Conservation (phyloP, 2,329 filamentous ascomycete species). For the Fusarium incarnatum region DNA sequence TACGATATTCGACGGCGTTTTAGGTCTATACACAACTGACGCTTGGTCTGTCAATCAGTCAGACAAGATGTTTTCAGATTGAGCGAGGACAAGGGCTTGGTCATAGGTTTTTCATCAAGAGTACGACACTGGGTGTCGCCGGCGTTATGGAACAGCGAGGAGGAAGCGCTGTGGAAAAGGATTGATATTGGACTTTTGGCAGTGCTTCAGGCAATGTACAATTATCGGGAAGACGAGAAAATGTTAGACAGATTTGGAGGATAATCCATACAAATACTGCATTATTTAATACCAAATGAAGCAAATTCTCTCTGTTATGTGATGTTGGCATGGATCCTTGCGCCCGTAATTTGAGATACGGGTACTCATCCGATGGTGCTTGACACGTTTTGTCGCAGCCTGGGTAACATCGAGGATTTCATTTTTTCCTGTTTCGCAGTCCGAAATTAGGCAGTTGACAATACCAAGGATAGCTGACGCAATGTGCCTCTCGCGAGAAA, state of each 20-base stretch:
- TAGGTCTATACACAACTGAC: conserved; percentile 30
- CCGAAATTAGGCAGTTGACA: conserved; percentile 10
- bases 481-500: conserved; percentile 25
- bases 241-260: conserved; percentile 27
- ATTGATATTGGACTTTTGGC: conserved; percentile 20
- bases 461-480: conserved; percentile 17
- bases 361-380: conserved; percentile 1
- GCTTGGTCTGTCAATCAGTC: conserved; percentile 14
- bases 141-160: conserved; percentile 46
- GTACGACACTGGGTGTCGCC: conserved; percentile 45
- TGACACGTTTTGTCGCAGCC: conserved; percentile 26
- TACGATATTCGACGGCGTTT: conserved; percentile 32
- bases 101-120: conserved; percentile 12
- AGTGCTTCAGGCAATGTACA: conserved; percentile 26
- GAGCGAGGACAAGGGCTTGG: conserved; percentile 21
- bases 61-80: conserved; percentile 22
- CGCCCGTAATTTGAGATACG: background rate
- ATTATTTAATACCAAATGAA: background rate
- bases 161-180: conserved; percentile 37
- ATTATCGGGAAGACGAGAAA: conserved; percentile 21
- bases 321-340: background rate
- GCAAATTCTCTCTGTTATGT: background rate
- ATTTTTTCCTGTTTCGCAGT: conserved; percentile 14
- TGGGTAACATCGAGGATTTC: conserved; percentile 10
- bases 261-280: conserved; percentile 11